Conservation (phyloP, 805 yeast genomes). For the Wickerhamomyces strasburgensis region DNA sequence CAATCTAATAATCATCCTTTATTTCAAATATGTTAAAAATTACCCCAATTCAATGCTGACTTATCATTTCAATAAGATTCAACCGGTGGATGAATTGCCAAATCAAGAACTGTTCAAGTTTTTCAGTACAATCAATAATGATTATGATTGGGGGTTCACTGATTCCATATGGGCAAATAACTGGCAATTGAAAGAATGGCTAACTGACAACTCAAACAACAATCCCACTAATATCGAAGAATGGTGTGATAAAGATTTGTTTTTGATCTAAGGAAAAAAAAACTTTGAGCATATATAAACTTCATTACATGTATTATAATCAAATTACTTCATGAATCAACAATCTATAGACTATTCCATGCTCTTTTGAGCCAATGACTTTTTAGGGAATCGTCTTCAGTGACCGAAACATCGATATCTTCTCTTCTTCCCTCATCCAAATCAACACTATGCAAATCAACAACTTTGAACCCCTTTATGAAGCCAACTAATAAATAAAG, state of each 20-base stretch:
- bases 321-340: background rate
- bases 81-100: background rate
- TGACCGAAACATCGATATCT: constrained; percentile 25
- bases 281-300: no score
- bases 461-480: constrained; percentile 37
- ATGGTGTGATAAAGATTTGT: constrained; percentile 1
- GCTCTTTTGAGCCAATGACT: constrained; percentile 13
- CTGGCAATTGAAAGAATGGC: constrained; percentile 16
- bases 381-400: constrained; percentile 1
- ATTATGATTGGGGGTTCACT: background rate
- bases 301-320: no score
- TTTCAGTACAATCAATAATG: constrained; percentile 5
- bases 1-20: constrained; percentile 14
- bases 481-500: constrained; percentile 35
- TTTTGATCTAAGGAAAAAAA: no score
- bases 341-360: constrained; percentile 7
- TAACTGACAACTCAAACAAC: constrained; percentile 1
- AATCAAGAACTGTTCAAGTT: constrained; percentile 2
- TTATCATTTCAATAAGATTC: constrained; percentile 9
- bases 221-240: constrained; percentile 9
- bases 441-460: constrained; percentile 40
- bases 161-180: constrained; percentile 12
- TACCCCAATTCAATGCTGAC: constrained; percentile 17
- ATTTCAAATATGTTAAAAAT: constrained; percentile 19
- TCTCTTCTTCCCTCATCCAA: constrained; percentile 46